Percentiles rank a stretch among this genome's conserved stretches.
These are phyloP conservation scores for Peribolospora baueri DNA, from an alignment of 768 basidiomycete genomes.

Conservation along the genomic window DNA sequence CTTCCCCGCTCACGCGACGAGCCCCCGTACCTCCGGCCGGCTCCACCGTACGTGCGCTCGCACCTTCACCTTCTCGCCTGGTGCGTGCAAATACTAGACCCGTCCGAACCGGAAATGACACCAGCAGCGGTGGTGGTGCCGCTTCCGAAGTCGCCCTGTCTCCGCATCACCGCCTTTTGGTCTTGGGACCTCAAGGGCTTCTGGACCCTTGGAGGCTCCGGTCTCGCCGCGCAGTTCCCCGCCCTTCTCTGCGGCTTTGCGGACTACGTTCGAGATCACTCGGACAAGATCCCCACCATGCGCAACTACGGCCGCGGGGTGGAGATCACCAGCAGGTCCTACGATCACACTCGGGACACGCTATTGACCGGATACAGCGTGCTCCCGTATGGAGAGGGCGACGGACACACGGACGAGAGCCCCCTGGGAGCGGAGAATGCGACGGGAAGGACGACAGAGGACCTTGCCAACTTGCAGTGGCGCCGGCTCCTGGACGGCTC, in stretches of 20 bases:
- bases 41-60: slow-evolving; percentile 14
- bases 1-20: slow-evolving; percentile 31
- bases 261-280: not conserved
- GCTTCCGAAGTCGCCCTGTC: no score
- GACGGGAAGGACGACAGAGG: slow-evolving; percentile 1
- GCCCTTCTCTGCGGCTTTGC: slow-evolving; percentile 5
- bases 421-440: slow-evolving; percentile 2
- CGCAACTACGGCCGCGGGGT: not conserved
- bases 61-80: slow-evolving; percentile 10
- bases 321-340: slow-evolving; percentile 1
- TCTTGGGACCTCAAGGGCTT: slow-evolving; percentile 7
- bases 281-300: not conserved
- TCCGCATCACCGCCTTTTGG: slow-evolving; percentile 9
- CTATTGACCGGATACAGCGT: slow-evolving; percentile 3
- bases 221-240: not conserved
- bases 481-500: not conserved
- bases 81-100: slow-evolving; percentile 6
- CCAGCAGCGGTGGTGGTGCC: not conserved
- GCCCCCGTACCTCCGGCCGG: slow-evolving; percentile 13
- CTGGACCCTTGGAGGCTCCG: not conserved
- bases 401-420: not conserved
- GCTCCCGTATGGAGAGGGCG: not conserved
- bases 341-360: not conserved
- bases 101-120: not conserved
- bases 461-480: no score